Evolutionary conservation across 2,329 filamentous ascomycete species (phyloP), one percentile per base, ranked within the genome.

Genomic region (Sclerotinia nivalis): DNA sequence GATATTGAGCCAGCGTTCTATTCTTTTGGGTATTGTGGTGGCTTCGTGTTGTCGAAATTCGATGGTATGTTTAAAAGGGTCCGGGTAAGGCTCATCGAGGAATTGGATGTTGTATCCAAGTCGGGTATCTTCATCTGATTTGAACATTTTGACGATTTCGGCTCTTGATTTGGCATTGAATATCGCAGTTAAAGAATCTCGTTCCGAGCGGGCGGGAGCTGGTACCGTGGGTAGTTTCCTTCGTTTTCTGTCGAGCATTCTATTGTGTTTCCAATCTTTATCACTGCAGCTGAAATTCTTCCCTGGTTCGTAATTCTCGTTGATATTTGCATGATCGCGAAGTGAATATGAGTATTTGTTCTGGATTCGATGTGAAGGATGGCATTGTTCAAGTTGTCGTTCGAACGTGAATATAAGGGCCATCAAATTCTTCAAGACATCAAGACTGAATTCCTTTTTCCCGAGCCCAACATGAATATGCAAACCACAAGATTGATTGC

Each of bases 391-490:
- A 9, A 79, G 71, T 20, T 71, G 72, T 15, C 66, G 67, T 66
- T 80, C 78, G 68, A 78, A 77, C 0, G 76, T 76, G 52, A 74
- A 74, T 20, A 74, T 66, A 4, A 75, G 56, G 0, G 73, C 73
- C 37, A 78, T 52, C 13, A 80, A 43, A 43, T 78, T 79, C 68
- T 75, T 74, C n/a, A 80, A 50, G 1, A 73, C 73, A 10, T 67
- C 40, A 18, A 76, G 54, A 9, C 66, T 67, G 50, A 79, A 78
- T 0, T 74, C 73, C 5, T 71, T 40, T n/a, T 43, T 52, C 1
- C 72, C 74, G 37, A 77, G 75, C 6, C 77, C 77, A 34, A 80
- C 71, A 65, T 80, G 78, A 25, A 80, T 73, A 60, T 80, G 78
- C 0, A 78, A 45, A 0, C 76, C 78, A 37, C 74, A 76, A 8